Percentiles rank a stretch among this genome's conserved stretches.
These are phyloP conservation scores for Pythium guiyangense DNA, from an alignment of 352 stramenopile genomes.

Conservation along the genomic window DNA sequence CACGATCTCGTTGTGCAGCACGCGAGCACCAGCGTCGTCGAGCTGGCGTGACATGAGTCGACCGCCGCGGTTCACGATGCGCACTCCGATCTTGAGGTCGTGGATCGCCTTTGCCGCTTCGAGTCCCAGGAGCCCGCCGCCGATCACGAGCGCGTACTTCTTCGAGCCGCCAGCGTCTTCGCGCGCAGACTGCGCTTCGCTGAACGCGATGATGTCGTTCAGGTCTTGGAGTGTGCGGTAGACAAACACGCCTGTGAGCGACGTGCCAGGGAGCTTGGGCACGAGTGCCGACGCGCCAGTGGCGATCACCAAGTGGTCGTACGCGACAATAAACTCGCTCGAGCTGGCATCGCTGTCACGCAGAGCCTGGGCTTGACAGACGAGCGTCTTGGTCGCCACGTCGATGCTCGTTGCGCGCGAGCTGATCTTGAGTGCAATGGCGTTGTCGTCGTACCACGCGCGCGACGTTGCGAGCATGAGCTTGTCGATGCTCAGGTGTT, in stretches of 20 bases:
- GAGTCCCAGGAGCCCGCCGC: slow-evolving; percentile 83
- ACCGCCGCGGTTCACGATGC: slow-evolving; percentile 90
- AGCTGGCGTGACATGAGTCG: slow-evolving; percentile 93
- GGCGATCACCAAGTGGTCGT: slow-evolving; percentile 88
- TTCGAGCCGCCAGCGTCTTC: slow-evolving; percentile 14
- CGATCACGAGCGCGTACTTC: slow-evolving; percentile 45
- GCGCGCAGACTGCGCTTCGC: slow-evolving; percentile 45
- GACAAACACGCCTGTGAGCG: slow-evolving; percentile 89
- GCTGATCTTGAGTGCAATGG: slow-evolving; percentile 73
- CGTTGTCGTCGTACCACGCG: slow-evolving; percentile 83
- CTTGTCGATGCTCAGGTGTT: slow-evolving; percentile 83
- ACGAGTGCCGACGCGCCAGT: slow-evolving; percentile 88
- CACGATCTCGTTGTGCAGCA: slow-evolving; percentile 89
- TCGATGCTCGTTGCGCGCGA: slow-evolving; percentile 80
- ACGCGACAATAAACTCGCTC: slow-evolving; percentile 43
- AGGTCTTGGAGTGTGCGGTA: slow-evolving; percentile 93
- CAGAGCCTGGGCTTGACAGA: slow-evolving; percentile 21
- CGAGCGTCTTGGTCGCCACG: slow-evolving; percentile 63
- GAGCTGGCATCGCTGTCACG: neutral
- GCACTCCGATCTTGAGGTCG: slow-evolving; percentile 84
- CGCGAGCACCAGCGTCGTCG: slow-evolving; percentile 86
- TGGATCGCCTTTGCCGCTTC: slow-evolving; percentile 88
- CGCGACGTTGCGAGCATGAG: slow-evolving; percentile 76
- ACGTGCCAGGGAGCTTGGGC: slow-evolving; percentile 73
- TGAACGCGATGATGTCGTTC: slow-evolving; percentile 82